Base-by-base conservation (phyloP, 306 rosid species). In the Malus sylvestris region DNA sequence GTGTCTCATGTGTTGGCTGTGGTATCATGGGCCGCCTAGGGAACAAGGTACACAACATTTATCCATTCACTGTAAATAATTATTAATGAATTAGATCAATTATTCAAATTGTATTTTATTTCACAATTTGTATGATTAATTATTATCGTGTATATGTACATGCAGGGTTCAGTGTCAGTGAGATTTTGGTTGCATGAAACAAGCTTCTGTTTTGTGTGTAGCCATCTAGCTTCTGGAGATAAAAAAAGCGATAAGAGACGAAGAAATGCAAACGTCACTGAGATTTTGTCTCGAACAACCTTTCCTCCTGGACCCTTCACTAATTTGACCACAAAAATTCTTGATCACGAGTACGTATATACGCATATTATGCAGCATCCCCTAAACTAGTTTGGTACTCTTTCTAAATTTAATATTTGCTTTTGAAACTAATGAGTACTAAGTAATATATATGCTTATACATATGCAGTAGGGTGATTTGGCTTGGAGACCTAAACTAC, bases 141-240 rank as follows among this genome's bases (percentile, higher is more conserved):
- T 23, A 22, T 58, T 11, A 5, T 72, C 67, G 10, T 19, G 9
- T 38, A 10, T 30, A 32, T 6, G 20, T 8, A 3, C 11, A 63
- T 27, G 68, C 88, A 89, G 94, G 91, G 91, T 66, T 86, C 94
- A 7, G 94, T 89, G 51, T 82, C 94, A 19, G 90, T 86, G 70
- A 84, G 94, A 45, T 87, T 89, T 84, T 79, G 65, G 82, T 70
- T 89, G 70, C 86, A 81, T 66, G 90, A 75, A 87, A 81, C 90
- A 70, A 86, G 85, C 88, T 86, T 89, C 64, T 89, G 94, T 78
- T 87, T 86, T 79, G 90, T 86, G 74, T 87, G 94, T 79, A 71
- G 87, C 55, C 94, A 89, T 86, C 81, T 89, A 38, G 94, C 94
- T 76, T 89, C 94, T 6, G 94, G 94, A 29, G 91, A 81, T 4